Evolutionary conservation across 148 eudicot species (phyloP), one percentile per base, ranked within the genome.

Genomic region (Chenopodium formosanum): DNA sequence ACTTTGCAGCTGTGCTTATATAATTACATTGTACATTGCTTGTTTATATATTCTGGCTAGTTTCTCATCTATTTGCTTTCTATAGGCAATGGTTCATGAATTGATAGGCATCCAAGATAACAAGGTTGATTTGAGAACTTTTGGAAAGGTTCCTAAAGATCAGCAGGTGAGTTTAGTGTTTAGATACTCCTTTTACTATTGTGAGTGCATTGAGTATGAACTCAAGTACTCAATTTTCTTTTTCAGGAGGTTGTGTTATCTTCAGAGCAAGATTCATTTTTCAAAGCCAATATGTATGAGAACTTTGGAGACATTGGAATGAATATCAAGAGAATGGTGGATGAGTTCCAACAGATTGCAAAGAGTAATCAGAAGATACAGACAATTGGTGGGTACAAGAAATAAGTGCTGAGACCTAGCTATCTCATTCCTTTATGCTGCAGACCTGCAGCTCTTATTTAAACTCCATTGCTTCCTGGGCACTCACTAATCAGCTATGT

Each of bases 291-390:
- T 83, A 95, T 95, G 99, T 93, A 92, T 75, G 97, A 95, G 77
- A 95, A 95, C 83, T 95, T 95, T 86, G 99, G 99, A 78, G 99
- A 95, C 75, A 95, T 95, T 85, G 99, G 99, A 73, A 91, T 95
- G 95, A 95, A 89, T 86, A 93, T 95, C 72, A 95, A 95, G 87
- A 84, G 84, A 79, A 91, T 95, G 99, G 99, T 95, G 84, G 99
- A 95, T 87, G 99, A 95, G 17, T 95, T 95, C 78, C 99, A 95
- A 85, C 97, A 93, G 88, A 88, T 91, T 82, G 94, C 97, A 67
- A 95, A 94, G 88, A 95, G 99, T 76, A 95, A 93, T 84, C 99
- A 95, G 90, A 95, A 87, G 56, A 95, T 95, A 82, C 99, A 93
- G 86, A 95, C 99, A 71, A 88, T 95, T 82, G 99, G 98, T 92